Conservation (phyloP, 495 filamentous ascomycete genomes). For the Friedmanniomyces endolithicus region DNA sequence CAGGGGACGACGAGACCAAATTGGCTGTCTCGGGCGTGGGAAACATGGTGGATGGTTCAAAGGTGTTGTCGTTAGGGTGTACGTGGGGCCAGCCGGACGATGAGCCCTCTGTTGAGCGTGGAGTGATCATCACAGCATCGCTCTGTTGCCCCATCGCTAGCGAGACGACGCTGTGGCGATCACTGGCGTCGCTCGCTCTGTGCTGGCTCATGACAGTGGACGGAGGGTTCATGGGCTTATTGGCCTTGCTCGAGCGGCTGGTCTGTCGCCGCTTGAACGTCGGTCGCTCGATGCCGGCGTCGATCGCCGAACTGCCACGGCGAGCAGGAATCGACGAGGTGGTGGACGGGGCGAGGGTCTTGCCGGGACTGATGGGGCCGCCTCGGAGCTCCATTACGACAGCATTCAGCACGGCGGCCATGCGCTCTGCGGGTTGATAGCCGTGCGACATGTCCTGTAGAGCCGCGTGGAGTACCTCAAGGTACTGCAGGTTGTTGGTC, state of each 20-base stretch:
- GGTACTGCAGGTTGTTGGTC: slow-evolving; percentile 29
- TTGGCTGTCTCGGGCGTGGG: slow-evolving; percentile 1
- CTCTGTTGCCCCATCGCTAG: slow-evolving; percentile 5
- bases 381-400: slow-evolving; percentile 28
- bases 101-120: slow-evolving; percentile 20
- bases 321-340: slow-evolving; percentile 23
- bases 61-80: not conserved
- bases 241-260: slow-evolving; percentile 10
- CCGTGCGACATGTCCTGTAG: slow-evolving; percentile 27
- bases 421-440: slow-evolving; percentile 29
- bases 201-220: slow-evolving; percentile 3
- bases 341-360: slow-evolving; percentile 1
- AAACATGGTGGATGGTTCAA: not conserved
- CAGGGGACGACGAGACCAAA: not conserved
- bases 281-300: slow-evolving; percentile 6
- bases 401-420: slow-evolving; percentile 25
- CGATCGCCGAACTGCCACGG: slow-evolving; percentile 19
- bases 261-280: slow-evolving; percentile 24
- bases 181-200: slow-evolving; percentile 14
- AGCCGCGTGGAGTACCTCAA: slow-evolving; percentile 25
- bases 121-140: slow-evolving; percentile 26
- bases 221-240: slow-evolving; percentile 10
- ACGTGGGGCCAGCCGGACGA: slow-evolving; percentile 1
- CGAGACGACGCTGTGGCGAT: not conserved
- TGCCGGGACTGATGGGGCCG: slow-evolving; percentile 8